Evolutionary conservation across 2,329 filamentous ascomycete species (phyloP).

Genomic region (Gyromitra esculenta): DNA sequence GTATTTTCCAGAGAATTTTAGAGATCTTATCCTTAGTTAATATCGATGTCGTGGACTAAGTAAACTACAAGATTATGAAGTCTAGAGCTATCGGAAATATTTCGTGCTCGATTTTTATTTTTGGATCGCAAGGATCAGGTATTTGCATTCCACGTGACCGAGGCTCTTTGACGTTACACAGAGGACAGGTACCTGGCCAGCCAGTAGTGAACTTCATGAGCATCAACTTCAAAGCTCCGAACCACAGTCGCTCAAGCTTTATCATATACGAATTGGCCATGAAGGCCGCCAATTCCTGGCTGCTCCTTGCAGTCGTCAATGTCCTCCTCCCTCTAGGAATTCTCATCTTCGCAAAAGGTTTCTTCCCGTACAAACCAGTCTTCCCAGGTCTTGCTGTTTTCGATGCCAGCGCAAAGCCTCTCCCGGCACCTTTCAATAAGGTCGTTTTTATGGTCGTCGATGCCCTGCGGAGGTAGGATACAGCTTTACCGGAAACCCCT

Average conservation of each 20-base stretch:
- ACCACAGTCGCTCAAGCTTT: constrained; percentile 29
- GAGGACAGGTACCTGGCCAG: constrained; percentile 40
- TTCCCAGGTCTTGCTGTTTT: constrained; percentile 82
- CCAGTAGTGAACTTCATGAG: background rate
- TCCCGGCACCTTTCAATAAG: constrained; percentile 81
- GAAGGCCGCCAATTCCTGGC: constrained; percentile 58
- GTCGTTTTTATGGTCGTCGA: constrained; percentile 98
- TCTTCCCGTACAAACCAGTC: constrained; percentile 97
- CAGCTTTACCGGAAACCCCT: background rate
- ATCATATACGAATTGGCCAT: constrained; percentile 54
- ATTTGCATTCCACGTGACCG: constrained; percentile 24
- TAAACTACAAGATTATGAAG: background rate
- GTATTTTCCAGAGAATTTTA: background rate
- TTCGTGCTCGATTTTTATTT: background rate
- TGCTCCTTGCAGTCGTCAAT: constrained; percentile 73
- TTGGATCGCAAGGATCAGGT: too few species aligned
- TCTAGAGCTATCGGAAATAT: background rate
- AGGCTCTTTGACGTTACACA: constrained; percentile 20
- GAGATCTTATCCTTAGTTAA: background rate
- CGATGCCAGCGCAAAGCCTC: constrained; percentile 62
- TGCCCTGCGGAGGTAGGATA: constrained; percentile 80
- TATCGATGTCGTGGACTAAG: background rate
- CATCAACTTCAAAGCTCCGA: constrained; percentile 24
- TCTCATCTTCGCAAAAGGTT: constrained; percentile 82
- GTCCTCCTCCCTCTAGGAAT: constrained; percentile 79